Evolutionary conservation across 2,329 filamentous ascomycete species (phyloP).

Genomic region (Dryadomyces sulphureus): DNA sequence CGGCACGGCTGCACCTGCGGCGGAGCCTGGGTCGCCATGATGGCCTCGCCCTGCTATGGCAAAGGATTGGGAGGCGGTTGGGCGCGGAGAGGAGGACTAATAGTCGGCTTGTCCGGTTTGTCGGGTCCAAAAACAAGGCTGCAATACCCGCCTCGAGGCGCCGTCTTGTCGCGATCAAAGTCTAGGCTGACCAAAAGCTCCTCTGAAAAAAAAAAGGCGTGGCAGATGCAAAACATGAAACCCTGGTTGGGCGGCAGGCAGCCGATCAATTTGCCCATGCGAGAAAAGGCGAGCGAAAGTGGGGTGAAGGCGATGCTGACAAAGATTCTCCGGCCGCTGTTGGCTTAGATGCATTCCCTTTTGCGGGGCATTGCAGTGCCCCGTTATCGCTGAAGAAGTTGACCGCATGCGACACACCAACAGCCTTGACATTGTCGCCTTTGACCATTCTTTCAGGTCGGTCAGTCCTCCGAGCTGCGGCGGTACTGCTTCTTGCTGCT

Average conservation of each 20-base stretch:
- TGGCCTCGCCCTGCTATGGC: too few species aligned
- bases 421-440: too few species aligned
- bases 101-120: neutral
- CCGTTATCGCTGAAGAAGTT: too few species aligned
- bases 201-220: neutral
- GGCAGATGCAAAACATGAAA: neutral
- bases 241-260: neutral
- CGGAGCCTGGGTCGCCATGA: constrained; percentile 8
- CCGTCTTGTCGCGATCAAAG: neutral
- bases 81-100: neutral
- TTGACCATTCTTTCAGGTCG: neutral
- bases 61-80: neutral
- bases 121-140: neutral
- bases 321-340: neutral
- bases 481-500: constrained; percentile 35
- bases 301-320: neutral
- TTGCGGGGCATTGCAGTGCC: neutral
- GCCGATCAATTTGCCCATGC: neutral
- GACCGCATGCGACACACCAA: too few species aligned
- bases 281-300: neutral
- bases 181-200: neutral
- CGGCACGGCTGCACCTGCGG: constrained; percentile 74
- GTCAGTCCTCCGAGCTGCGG: constrained; percentile 14
- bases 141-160: neutral
- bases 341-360: neutral